These are phyloP conservation scores for Lipomyces spencermartinsiae DNA, from an alignment of 805 yeast genomes.

Conservation along the genomic window DNA sequence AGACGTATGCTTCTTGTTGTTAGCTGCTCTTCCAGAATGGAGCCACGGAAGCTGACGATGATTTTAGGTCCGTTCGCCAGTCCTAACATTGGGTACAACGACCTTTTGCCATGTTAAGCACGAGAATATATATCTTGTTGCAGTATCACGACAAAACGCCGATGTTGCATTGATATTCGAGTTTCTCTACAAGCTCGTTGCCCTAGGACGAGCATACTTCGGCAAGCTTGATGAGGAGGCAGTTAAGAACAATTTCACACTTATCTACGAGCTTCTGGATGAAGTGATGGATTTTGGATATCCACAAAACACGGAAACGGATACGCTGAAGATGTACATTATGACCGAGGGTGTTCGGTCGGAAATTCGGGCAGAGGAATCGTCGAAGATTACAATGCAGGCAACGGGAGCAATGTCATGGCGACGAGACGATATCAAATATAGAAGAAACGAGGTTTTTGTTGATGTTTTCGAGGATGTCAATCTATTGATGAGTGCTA, in stretches of 20 bases:
- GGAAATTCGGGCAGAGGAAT: slow-evolving; percentile 27
- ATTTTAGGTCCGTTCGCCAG: slow-evolving; percentile 61
- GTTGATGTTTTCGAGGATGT: slow-evolving; percentile 78
- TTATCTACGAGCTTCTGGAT: slow-evolving; percentile 78
- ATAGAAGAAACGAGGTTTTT: slow-evolving; percentile 80
- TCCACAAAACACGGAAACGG: slow-evolving; percentile 68
- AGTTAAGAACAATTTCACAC: slow-evolving; percentile 68
- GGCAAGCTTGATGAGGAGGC: slow-evolving; percentile 54
- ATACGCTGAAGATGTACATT: slow-evolving; percentile 50
- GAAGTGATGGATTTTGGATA: slow-evolving; percentile 79
- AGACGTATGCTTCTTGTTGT: slow-evolving; percentile 48
- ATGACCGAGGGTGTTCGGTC: slow-evolving; percentile 45
- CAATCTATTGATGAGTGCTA: slow-evolving; percentile 68
- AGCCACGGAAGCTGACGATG: not conserved
- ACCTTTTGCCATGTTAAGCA: slow-evolving; percentile 79
- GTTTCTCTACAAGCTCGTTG: slow-evolving; percentile 68
- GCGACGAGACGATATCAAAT: slow-evolving; percentile 73
- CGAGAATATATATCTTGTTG: slow-evolving; percentile 76
- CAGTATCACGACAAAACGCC: slow-evolving; percentile 85
- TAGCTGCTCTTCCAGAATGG: not conserved
- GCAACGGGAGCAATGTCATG: slow-evolving; percentile 61
- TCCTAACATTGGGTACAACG: slow-evolving; percentile 88
- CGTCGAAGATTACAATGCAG: slow-evolving; percentile 45
- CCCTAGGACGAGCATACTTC: slow-evolving; percentile 56
- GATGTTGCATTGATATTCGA: slow-evolving; percentile 84